phyloP scores from a whole-genome alignment of 2,329 filamentous ascomycete species.

The Volutella citrinella region DNA sequence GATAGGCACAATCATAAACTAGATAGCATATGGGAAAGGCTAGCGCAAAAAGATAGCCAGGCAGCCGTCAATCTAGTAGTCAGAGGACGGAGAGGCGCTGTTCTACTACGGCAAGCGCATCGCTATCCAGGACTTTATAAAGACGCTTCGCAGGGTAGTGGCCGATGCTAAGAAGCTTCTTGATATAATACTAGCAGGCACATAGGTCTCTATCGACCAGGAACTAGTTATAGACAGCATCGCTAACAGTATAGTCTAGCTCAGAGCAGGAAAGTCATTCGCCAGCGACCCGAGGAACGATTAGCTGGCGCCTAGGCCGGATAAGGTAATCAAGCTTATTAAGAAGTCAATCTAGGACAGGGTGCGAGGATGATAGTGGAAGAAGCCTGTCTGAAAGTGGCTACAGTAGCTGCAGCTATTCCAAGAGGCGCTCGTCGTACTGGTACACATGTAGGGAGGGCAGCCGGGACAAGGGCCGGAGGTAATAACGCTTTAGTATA shows the following conservation, averaged over 20 bases:
- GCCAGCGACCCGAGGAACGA: constrained; percentile 8
- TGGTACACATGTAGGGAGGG: no score
- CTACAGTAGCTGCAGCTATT: constrained; percentile 1
- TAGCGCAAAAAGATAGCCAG: constrained; percentile 7
- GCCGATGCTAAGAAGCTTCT: constrained; percentile 2
- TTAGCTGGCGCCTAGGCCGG: constrained; percentile 7
- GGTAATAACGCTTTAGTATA: background rate
- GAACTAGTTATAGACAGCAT: constrained; percentile 6
- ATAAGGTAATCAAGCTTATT: constrained; percentile 5
- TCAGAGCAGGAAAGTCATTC: constrained; percentile 11
- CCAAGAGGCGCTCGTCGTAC: constrained; percentile 1
- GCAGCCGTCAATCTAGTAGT: constrained; percentile 7
- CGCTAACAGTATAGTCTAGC: constrained; percentile 4
- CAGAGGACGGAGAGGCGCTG: constrained; percentile 7
- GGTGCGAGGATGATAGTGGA: constrained; percentile 1
- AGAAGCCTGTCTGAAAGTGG: constrained; percentile 1
- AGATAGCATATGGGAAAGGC: constrained; percentile 11
- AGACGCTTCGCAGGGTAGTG: constrained; percentile 1
- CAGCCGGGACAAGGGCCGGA: background rate
- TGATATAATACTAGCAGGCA: constrained; percentile 3
- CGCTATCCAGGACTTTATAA: constrained; percentile 3
- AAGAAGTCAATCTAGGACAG: constrained; percentile 3
- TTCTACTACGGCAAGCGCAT: constrained; percentile 9
- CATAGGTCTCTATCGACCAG: constrained; percentile 1
- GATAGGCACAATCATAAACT: constrained; percentile 9